Evolutionary conservation across 1,284 basidiomycete species (phyloP).

Genomic region (Wolfiporia cocos): DNA sequence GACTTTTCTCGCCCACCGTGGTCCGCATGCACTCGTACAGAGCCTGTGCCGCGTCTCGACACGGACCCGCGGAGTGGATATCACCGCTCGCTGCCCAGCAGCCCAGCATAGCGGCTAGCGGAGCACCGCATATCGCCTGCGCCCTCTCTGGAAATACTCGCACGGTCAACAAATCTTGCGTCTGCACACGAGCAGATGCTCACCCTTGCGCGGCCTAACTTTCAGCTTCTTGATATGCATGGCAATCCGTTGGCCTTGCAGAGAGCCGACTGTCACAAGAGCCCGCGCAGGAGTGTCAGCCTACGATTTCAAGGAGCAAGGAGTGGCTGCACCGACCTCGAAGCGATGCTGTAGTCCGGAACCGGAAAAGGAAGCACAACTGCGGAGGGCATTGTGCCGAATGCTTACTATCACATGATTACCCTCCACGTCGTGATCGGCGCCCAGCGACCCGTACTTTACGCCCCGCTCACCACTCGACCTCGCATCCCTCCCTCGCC

Average conservation of each 20-base stretch:
- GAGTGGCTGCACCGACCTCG: too few species aligned
- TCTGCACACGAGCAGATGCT: slow-evolving; percentile 14
- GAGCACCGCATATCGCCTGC: slow-evolving; percentile 63
- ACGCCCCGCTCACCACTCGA: background rate
- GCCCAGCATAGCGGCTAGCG: slow-evolving; percentile 79
- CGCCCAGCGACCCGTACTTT: background rate
- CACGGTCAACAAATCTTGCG: too few species aligned
- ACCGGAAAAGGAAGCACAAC: too few species aligned
- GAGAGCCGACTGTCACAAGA: too few species aligned
- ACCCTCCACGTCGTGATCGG: slow-evolving; percentile 14
- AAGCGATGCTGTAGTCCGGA: too few species aligned
- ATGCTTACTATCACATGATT: slow-evolving; percentile 13
- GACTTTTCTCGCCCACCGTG: slow-evolving; percentile 47
- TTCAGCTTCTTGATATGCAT: slow-evolving; percentile 78
- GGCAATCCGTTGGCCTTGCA: slow-evolving; percentile 12
- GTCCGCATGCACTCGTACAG: slow-evolving; percentile 87
- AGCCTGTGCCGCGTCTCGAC: slow-evolving; percentile 59
- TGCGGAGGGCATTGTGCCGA: too few species aligned
- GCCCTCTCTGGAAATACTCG: slow-evolving; percentile 36
- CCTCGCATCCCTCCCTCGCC: background rate
- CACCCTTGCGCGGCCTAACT: slow-evolving; percentile 75
- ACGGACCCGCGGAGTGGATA: slow-evolving; percentile 53
- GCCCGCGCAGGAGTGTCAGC: background rate
- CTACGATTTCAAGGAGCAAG: background rate
- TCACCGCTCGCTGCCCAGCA: slow-evolving; percentile 90